Conservation (phyloP, 129 eudicot species). For the Centella asiatica region DNA sequence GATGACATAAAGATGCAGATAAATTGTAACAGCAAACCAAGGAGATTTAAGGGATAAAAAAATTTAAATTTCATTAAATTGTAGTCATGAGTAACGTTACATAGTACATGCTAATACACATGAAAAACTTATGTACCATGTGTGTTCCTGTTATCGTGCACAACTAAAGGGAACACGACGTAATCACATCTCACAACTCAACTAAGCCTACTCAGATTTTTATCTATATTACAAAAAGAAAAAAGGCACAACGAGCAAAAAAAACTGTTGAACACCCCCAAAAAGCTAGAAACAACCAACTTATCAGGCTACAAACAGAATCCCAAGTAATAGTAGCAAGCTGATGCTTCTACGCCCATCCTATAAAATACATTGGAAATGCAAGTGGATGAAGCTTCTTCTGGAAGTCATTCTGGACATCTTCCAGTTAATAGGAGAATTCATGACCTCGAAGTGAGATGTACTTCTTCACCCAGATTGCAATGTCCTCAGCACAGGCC, state of each 20-base stretch:
- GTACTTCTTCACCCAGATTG: slow-evolving; percentile 93
- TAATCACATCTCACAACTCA: slow-evolving; percentile 20
- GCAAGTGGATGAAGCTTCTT: slow-evolving; percentile 4
- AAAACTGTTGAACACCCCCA: slow-evolving; percentile 7
- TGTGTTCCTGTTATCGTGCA: slow-evolving; percentile 1
- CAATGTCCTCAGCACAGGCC: slow-evolving; percentile 86
- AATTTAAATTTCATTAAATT: slow-evolving; percentile 6
- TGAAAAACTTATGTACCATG: slow-evolving; percentile 11
- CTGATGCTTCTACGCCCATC: slow-evolving; percentile 1
- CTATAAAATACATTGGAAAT: neutral
- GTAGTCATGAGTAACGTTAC: slow-evolving; percentile 12
- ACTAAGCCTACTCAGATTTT: slow-evolving; percentile 17
- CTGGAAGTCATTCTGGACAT: slow-evolving; percentile 8
- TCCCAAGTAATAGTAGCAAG: neutral
- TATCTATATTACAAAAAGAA: slow-evolving; percentile 27
- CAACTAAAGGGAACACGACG: neutral
- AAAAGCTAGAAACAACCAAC: slow-evolving; percentile 3
- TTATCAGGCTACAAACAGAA: slow-evolving; percentile 9
- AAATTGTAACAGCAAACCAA: neutral
- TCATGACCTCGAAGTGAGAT: slow-evolving; percentile 90
- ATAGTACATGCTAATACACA: slow-evolving; percentile 18
- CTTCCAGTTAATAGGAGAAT: slow-evolving; percentile 54
- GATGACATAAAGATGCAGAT: neutral
- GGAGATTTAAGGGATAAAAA: neutral
- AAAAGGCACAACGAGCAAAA: slow-evolving; percentile 1